Percentiles rank a stretch among this genome's conserved stretches.
These are phyloP conservation scores for Aspergillus biplanus DNA, from an alignment of 495 filamentous ascomycete species.

Conservation along the genomic window DNA sequence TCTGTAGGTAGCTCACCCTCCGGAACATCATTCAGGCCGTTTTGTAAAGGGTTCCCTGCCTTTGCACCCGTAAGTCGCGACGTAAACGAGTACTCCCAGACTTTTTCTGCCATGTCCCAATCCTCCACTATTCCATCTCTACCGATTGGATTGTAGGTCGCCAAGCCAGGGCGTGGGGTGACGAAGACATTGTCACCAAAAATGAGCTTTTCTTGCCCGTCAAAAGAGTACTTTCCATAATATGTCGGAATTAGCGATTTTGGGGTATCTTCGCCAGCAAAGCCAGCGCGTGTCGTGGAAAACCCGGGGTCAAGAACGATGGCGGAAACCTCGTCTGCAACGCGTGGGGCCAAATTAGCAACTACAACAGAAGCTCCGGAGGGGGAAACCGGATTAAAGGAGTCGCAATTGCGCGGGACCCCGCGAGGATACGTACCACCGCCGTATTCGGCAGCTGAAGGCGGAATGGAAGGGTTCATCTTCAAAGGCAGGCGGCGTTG, in stretches of 20 bases:
- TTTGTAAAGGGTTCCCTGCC: conserved; percentile 65
- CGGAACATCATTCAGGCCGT: conserved; percentile 72
- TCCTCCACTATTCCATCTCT: conserved; percentile 92
- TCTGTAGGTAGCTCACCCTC: conserved; percentile 64
- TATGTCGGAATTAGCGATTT: conserved; percentile 90
- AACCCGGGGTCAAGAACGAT: conserved; percentile 96
- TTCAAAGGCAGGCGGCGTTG: conserved; percentile 5
- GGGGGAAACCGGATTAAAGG: background rate
- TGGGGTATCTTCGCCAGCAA: conserved; percentile 95
- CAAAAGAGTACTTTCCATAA: conserved; percentile 67
- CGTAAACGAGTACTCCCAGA: conserved; percentile 89
- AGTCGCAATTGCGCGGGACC: conserved; percentile 4
- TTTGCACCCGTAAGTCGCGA: conserved; percentile 72
- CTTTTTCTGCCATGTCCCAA: conserved; percentile 86
- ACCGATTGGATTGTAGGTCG: conserved; percentile 87
- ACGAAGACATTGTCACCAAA: conserved; percentile 90
- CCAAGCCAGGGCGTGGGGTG: conserved; percentile 71
- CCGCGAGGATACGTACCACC: conserved; percentile 62
- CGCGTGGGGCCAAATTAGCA: conserved; percentile 25
- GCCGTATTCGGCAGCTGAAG: conserved; percentile 74
- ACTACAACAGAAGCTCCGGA: background rate
- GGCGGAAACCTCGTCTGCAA: conserved; percentile 89
- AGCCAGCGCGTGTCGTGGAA: conserved; percentile 87
- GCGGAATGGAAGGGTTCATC: conserved; percentile 56
- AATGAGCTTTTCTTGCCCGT: conserved; percentile 61